These are phyloP conservation scores for Lanmaoa pseudosensibilis DNA, from an alignment of 768 basidiomycete species.

Conservation along the genomic window DNA sequence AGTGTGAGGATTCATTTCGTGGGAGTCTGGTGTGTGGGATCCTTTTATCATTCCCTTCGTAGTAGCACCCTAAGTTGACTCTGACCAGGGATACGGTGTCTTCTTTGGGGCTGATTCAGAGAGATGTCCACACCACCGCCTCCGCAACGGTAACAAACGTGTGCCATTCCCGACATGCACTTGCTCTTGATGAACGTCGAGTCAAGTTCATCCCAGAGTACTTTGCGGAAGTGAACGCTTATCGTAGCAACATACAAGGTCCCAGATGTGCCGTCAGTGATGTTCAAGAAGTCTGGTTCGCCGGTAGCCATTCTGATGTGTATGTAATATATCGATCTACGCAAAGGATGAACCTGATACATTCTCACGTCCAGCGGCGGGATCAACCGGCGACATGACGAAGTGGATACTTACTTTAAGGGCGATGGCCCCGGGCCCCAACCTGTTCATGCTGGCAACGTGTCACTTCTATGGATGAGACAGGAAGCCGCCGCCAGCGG, in stretches of 20 bases:
- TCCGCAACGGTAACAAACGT: constrained; percentile 1
- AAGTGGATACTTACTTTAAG: neutral
- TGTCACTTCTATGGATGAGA: neutral
- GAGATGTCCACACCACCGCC: constrained; percentile 1
- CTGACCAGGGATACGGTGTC: constrained; percentile 15
- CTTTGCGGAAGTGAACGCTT: constrained; percentile 1
- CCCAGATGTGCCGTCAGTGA: neutral
- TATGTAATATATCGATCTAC: neutral
- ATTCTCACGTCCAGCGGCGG: neutral
- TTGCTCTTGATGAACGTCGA: constrained; percentile 16
- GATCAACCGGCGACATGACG: neutral
- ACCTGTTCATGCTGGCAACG: neutral
- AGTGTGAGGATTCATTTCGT: constrained; percentile 31
- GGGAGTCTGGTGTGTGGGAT: constrained; percentile 29
- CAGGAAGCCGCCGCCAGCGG: neutral
- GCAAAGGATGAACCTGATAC: neutral
- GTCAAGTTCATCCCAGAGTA: constrained; percentile 13
- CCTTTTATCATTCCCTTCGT: neutral
- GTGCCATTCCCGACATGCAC: constrained; percentile 16
- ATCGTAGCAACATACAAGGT: neutral
- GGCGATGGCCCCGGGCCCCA: too few species aligned
- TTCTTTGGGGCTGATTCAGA: constrained; percentile 6
- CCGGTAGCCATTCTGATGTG: constrained; percentile 3
- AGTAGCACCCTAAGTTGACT: neutral
- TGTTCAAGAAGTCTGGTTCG: too few species aligned